Conservation (phyloP, 2,329 filamentous ascomycete species). For the Sarocladium oryzae region DNA sequence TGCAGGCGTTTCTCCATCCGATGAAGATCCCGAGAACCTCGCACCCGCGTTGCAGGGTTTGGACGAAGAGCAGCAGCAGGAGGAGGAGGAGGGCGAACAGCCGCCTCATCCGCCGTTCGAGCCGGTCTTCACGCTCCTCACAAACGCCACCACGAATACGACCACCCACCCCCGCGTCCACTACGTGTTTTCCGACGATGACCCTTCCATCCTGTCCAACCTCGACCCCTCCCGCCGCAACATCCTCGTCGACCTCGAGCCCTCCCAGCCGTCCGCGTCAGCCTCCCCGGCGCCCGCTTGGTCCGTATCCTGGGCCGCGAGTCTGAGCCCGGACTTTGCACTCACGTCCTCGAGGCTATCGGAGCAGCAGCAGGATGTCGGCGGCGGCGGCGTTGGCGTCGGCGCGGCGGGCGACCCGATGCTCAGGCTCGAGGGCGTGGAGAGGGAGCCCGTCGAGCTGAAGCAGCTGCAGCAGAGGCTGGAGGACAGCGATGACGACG, state of each 20-base stretch:
- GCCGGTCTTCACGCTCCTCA: slow-evolving; percentile 80
- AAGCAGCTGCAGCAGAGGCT: not conserved
- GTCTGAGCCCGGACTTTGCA: slow-evolving; percentile 68
- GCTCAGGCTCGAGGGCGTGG: slow-evolving; percentile 31
- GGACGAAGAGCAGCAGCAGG: slow-evolving; percentile 13
- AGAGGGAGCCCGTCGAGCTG: slow-evolving; percentile 18
- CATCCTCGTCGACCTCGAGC: slow-evolving; percentile 49
- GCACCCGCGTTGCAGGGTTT: not conserved
- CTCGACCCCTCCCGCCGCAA: slow-evolving; percentile 33
- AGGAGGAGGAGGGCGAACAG: too few relatives aligned
- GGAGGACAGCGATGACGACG: slow-evolving; percentile 9
- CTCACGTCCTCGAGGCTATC: slow-evolving; percentile 40
- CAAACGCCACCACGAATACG: slow-evolving; percentile 65
- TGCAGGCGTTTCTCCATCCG: not conserved
- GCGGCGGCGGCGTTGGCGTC: slow-evolving; percentile 11
- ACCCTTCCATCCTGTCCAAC: slow-evolving; percentile 60
- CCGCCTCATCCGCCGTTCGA: slow-evolving; percentile 48
- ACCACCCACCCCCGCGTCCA: slow-evolving; percentile 81
- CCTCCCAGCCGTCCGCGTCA: slow-evolving; percentile 18
- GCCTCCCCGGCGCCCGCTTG: slow-evolving; percentile 25
- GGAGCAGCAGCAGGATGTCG: slow-evolving; percentile 34
- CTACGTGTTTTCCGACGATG: slow-evolving; percentile 92
- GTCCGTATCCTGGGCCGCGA: slow-evolving; percentile 61
- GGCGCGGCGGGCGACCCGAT: slow-evolving; percentile 20
- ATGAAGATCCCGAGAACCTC: not conserved